Base-by-base conservation (phyloP, 352 stramenopile species). In the Peronospora tabacina region DNA sequence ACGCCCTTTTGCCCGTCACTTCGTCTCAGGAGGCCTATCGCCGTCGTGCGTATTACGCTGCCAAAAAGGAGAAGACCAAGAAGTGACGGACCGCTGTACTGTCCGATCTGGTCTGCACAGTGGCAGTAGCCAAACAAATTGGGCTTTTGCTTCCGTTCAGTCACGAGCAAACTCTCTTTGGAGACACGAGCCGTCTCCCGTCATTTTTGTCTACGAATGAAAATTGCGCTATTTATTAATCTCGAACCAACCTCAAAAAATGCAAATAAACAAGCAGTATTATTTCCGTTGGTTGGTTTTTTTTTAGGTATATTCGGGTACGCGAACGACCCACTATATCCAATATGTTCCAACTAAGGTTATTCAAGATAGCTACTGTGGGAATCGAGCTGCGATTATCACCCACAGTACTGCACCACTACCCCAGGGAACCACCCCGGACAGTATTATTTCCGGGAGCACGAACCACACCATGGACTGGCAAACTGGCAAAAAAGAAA, bases 31-130 rank as follows among this genome's bases (percentile, higher is more conserved):
- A 70, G 20, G 63, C 63, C 30, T 74, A 74, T 26, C 65, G 65
- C n/a, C 59, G 60, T 11, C 61, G 65, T 12, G 65, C 65, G 13
- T 74, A 74, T 46, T 74, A 74, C 41, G 39, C 58, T 5, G 58
- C 53, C 28, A 11, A 32, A 22, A 58, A 61, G 44, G 70, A 73
- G 39, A 50, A 67, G 43, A 7, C 47, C 13, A 70, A 74, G 43
- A 69, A 72, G 43, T 63, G 28, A 32, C 10, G 11, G 2, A 8
- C 0, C 7, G 1, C 28, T 32, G 28, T 12, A 9, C 28, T 8
- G 28, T 32, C 28, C 10, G 28, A 29, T 29, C 4, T 29, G 24
- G 28, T 32, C 28, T 12, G 7, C 10, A 32, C 10, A 11, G 7
- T 32, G 28, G 7, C 7, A 32, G 11, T 1, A 30, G 28, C 1